Conservation (phyloP, 1,284 basidiomycete species). For the Leccinum discolor region DNA sequence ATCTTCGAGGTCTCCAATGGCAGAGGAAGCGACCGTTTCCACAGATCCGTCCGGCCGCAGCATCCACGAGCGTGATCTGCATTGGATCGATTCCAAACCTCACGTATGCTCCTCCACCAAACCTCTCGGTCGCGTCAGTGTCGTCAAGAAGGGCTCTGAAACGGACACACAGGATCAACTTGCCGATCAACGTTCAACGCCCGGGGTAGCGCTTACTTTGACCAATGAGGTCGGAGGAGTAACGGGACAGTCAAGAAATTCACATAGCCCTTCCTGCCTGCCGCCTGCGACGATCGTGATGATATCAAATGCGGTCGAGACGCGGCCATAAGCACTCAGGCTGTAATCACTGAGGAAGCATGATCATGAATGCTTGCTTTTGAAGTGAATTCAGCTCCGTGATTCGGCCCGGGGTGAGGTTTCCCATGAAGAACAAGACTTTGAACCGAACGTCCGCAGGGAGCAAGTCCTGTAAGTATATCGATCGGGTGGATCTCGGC, state of each 20-base stretch:
- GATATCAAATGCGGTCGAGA: slow-evolving; percentile 50
- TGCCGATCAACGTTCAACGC: not conserved
- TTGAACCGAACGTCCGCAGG: too few relatives aligned
- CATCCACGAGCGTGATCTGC: not conserved
- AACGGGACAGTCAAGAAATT: slow-evolving; percentile 51
- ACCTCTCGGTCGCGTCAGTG: not conserved
- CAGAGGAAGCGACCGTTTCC: slow-evolving; percentile 2
- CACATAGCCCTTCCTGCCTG: slow-evolving; percentile 45
- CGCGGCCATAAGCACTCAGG: slow-evolving; percentile 22
- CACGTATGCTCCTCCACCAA: too few relatives aligned
- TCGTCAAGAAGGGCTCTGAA: slow-evolving; percentile 12
- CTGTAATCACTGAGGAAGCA: too few relatives aligned
- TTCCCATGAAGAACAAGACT: too few relatives aligned
- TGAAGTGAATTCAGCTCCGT: too few relatives aligned
- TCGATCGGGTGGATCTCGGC: too few relatives aligned
- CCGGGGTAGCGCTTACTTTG: slow-evolving; percentile 43
- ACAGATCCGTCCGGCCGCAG: slow-evolving; percentile 15
- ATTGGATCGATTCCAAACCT: too few relatives aligned
- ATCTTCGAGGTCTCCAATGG: not conserved
- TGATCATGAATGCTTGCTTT: too few relatives aligned
- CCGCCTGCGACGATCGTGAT: slow-evolving; percentile 42
- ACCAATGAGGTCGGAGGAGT: slow-evolving; percentile 61
- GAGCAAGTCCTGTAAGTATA: too few relatives aligned
- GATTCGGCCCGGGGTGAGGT: too few relatives aligned
- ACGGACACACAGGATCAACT: not conserved